A percentile compares a stretch with the other conserved stretches of the same genome.
phyloP scores from a whole-genome alignment of 257 asterid species.

The Ehretia macrophylla region DNA sequence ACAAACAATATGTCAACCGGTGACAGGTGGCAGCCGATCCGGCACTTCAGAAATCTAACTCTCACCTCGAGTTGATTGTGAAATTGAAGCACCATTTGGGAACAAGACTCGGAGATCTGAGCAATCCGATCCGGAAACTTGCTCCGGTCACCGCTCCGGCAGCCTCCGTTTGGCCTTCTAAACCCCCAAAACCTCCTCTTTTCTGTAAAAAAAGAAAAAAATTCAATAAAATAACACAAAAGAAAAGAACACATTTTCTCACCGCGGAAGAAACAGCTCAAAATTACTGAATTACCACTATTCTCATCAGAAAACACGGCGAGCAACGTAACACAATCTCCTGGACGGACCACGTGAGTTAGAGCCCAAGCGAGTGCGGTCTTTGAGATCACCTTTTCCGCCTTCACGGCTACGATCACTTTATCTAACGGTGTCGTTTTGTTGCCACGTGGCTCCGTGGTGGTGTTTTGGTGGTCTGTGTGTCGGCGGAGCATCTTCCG shows the following conservation, averaged over 20 bases:
- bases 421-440: slow-evolving; percentile 22
- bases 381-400: slow-evolving; percentile 60
- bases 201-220: slow-evolving; percentile 20
- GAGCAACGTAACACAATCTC: slow-evolving; percentile 66
- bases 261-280: background rate
- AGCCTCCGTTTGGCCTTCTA: slow-evolving; percentile 49
- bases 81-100: slow-evolving; percentile 83
- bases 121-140: slow-evolving; percentile 50
- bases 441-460: slow-evolving; percentile 22
- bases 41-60: background rate
- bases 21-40: too few species aligned
- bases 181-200: slow-evolving; percentile 64
- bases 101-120: slow-evolving; percentile 72
- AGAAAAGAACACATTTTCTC: background rate
- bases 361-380: slow-evolving; percentile 79
- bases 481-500: slow-evolving; percentile 54
- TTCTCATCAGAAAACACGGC: slow-evolving; percentile 46
- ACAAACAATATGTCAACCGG: too few species aligned
- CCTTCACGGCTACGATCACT: slow-evolving; percentile 81
- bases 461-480: background rate
- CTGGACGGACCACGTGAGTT: slow-evolving; percentile 67
- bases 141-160: slow-evolving; percentile 30
- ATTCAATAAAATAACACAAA: background rate
- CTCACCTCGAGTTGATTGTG: slow-evolving; percentile 55
- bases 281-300: slow-evolving; percentile 25